Conservation (phyloP, 2,329 filamentous ascomycete genomes). For the Nemania diffusa region DNA sequence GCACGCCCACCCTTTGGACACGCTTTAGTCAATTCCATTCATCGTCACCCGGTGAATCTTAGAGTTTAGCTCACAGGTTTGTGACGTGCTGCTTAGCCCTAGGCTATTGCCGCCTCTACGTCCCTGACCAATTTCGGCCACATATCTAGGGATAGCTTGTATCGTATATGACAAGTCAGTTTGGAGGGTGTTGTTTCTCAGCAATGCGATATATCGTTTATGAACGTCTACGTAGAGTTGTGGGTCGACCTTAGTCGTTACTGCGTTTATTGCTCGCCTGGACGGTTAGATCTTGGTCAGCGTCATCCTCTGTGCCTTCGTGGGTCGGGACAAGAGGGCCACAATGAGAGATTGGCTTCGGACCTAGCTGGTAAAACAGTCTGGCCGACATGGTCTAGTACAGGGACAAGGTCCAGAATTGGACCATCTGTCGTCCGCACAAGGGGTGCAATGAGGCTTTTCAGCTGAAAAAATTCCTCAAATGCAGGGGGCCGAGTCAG, state of each 20-base stretch:
- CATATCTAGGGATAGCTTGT: conserved; percentile 21
- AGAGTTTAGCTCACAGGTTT: conserved; percentile 39
- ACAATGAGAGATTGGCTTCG: too few relatives aligned
- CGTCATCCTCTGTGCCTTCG: too few relatives aligned
- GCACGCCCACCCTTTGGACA: background rate
- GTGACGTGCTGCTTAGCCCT: conserved; percentile 31
- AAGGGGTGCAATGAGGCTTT: conserved; percentile 17
- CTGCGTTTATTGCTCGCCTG: background rate
- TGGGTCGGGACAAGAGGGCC: too few relatives aligned
- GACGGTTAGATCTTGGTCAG: too few relatives aligned
- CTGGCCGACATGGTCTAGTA: too few relatives aligned
- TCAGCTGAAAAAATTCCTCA: conserved; percentile 33
- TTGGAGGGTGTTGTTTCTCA: conserved; percentile 2
- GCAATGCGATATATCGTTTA: conserved; percentile 15
- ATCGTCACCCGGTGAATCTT: background rate
- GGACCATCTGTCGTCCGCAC: conserved; percentile 12
- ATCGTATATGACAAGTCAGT: conserved; percentile 31
- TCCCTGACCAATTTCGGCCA: conserved; percentile 8
- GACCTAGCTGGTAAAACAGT: too few relatives aligned
- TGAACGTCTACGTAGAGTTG: conserved; percentile 34
- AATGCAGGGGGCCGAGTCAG: conserved; percentile 25
- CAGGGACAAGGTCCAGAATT: background rate
- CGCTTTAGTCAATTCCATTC: too few relatives aligned
- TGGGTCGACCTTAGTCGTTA: conserved; percentile 15
- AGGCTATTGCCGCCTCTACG: conserved; percentile 23